These are phyloP conservation scores for Luvunga scandens DNA, from an alignment of 345 rosid species.

Conservation along the genomic window DNA sequence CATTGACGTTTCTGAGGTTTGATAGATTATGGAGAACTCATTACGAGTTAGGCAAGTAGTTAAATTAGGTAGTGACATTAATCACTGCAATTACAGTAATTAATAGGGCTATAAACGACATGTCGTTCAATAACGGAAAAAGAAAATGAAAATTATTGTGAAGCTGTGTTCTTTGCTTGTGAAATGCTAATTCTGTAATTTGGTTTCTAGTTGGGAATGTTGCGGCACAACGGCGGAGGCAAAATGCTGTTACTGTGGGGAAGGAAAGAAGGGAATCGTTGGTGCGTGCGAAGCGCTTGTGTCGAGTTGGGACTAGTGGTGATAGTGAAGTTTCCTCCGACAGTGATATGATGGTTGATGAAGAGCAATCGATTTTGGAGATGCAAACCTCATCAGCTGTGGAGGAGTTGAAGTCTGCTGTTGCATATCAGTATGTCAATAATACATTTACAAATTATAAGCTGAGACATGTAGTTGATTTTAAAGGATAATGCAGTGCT, in stretches of 20 bases:
- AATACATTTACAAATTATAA: background rate
- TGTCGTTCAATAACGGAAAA: background rate
- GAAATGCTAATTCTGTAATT: slow-evolving; percentile 11
- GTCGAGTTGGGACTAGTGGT: slow-evolving; percentile 67
- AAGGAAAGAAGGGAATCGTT: slow-evolving; percentile 85
- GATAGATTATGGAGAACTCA: background rate
- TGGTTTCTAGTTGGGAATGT: slow-evolving; percentile 57
- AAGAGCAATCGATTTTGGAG: slow-evolving; percentile 70
- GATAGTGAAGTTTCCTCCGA: slow-evolving; percentile 36
- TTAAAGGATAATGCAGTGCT: too few relatives aligned
- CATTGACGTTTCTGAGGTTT: background rate
- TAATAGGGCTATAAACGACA: background rate
- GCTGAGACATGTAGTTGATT: background rate
- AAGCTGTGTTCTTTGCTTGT: background rate
- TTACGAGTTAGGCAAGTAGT: background rate
- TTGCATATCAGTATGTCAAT: slow-evolving; percentile 62
- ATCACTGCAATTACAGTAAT: background rate
- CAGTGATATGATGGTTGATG: slow-evolving; percentile 74
- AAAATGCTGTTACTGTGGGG: slow-evolving; percentile 79
- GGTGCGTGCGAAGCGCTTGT: slow-evolving; percentile 84
- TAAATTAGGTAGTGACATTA: background rate
- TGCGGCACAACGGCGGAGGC: slow-evolving; percentile 86
- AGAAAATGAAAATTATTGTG: background rate
- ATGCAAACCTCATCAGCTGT: slow-evolving; percentile 64
- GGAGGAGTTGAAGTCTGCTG: slow-evolving; percentile 67